Evolutionary conservation across 768 basidiomycete genomes (phyloP).

Genomic region (Lactarius psammicola): DNA sequence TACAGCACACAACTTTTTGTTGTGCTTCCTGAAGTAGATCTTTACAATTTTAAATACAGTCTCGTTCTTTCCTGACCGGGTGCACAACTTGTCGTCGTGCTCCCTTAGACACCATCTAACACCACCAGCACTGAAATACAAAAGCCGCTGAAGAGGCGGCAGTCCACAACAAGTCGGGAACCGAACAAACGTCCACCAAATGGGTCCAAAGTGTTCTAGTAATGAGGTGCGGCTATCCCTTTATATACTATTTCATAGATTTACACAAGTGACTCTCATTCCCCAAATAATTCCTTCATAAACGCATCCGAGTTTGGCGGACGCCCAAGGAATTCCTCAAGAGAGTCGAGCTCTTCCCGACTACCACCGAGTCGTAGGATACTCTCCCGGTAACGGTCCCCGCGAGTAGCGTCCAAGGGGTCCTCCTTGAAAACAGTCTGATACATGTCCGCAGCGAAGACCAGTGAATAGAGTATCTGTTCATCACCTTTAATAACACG

Average conservation of each 20-base stretch:
- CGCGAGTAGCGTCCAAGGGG: slow-evolving; percentile 66
- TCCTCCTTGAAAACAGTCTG: slow-evolving; percentile 77
- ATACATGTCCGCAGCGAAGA: slow-evolving; percentile 60
- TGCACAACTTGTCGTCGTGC: too few relatives aligned
- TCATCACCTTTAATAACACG: neutral
- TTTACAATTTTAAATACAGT: too few relatives aligned
- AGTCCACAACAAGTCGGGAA: too few relatives aligned
- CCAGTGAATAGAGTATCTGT: slow-evolving; percentile 66
- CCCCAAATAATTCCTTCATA: slow-evolving; percentile 27
- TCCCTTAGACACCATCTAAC: too few relatives aligned
- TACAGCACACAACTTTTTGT: too few relatives aligned
- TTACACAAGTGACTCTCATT: neutral
- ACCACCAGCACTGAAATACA: too few relatives aligned
- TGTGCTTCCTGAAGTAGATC: too few relatives aligned
- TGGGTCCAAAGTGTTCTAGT: too few relatives aligned
- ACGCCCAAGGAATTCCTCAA: slow-evolving; percentile 42
- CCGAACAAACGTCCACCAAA: too few relatives aligned
- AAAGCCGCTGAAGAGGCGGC: too few relatives aligned
- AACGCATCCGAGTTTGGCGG: slow-evolving; percentile 28
- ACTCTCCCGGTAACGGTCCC: slow-evolving; percentile 68
- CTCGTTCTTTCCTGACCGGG: too few relatives aligned
- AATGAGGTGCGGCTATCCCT: too few relatives aligned
- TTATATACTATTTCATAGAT: neutral
- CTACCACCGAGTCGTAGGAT: slow-evolving; percentile 75
- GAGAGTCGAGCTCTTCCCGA: slow-evolving; percentile 75